Evolutionary conservation across 225 moss, liverwort and hornwort genomes (phyloP), one percentile per base, ranked within the genome.

Genomic region (Pseudisothecium myosuroides): DNA sequence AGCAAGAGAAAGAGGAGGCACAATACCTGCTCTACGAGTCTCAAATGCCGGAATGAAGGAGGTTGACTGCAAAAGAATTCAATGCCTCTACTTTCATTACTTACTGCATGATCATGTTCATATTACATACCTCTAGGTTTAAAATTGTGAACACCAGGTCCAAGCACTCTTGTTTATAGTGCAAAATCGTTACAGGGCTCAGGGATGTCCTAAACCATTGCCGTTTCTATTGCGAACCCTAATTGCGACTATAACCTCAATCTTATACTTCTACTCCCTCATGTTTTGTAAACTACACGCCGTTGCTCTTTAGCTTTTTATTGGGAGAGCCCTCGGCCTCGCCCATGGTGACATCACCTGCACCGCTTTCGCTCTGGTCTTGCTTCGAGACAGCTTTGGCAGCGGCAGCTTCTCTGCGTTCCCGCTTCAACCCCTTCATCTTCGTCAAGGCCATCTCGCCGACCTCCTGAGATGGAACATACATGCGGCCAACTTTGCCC

Each of bases 381-480:
- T 94, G 94, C 75, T 94, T 92, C 14, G 90, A 63, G 14, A 88
- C 93, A 67, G 91, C 93, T 80, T 76, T 95, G 17, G 93, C 95
- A 72, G 90, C 94, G 36, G 95, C 95, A 2, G 92, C 91, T 86
- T 92, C 92, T 87, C 95, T 88, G 41, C 94, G 90, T 85, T 95
- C 94, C 55, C 95, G 91, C 88, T 95, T 95, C 91, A 95, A 81
- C 49, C 95, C 95, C 90, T 95, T 95, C 95, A 95, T 95, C 90
- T 95, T 95, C 10, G 92, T 58, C 84, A 95, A 87, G 58, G 94
- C 93, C 95, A 95, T 94, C 83, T 93, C 95, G 37, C 88, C 83
- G 79, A 98, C 96, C 87, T 97, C 99, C 93, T 99, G 99, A 34
- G 95, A 93, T 2, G 97, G 97, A 90, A 99, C 96, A 83, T 99